Evolutionary conservation across 2,329 filamentous ascomycete species (phyloP), one percentile per base, ranked within the genome.

Genomic region (Fusarium sp.): DNA sequence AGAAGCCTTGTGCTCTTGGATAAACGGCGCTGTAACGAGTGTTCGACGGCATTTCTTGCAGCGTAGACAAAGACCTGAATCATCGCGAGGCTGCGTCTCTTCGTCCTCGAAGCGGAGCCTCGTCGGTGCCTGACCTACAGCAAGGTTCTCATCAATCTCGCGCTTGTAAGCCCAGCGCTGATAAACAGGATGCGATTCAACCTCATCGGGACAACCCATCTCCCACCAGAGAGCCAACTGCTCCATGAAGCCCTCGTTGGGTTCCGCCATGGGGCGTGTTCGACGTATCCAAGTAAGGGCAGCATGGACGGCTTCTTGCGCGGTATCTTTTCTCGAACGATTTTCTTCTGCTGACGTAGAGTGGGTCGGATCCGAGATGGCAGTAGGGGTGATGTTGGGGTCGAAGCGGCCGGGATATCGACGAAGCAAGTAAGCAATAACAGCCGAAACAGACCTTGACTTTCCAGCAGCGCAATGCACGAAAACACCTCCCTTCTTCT

Each of bases 401-500:
- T 80, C 78, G 73, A 88, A 88, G 57, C 84, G 84, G 37, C 84
- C 78, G 7, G 88, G 86, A 71, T 89, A 85, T 72, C 86, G 87
- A 80, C 88, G 90, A 69, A 98, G 91, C 52, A 98, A 84, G 80
- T 94, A 98, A 65, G 96, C 95, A 61, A 97, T 87, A 57, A 93
- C 87, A 70, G 93, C 88, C 31, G 93, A 91, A 71, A 95, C 92
- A 49, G 95, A 98, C 62, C 96, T 92, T 34, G 94, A 98, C 81
- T 97, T 97, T 55, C 96, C 96, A 90, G 97, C 97, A 23, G 94
- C 95, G 85, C 96, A 97, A 81, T 87, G 84, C 12, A 89, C 86
- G 58, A 85, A 86, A 28, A 89, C 86, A 16, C 81, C 85, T 28
- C 82, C 81, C 63, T 51, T 55, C 43, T 62, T 64, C 62, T 68